phyloP scores from a whole-genome alignment of 192 early-diverging fungal species.

The Cladochytrium replicatum region DNA sequence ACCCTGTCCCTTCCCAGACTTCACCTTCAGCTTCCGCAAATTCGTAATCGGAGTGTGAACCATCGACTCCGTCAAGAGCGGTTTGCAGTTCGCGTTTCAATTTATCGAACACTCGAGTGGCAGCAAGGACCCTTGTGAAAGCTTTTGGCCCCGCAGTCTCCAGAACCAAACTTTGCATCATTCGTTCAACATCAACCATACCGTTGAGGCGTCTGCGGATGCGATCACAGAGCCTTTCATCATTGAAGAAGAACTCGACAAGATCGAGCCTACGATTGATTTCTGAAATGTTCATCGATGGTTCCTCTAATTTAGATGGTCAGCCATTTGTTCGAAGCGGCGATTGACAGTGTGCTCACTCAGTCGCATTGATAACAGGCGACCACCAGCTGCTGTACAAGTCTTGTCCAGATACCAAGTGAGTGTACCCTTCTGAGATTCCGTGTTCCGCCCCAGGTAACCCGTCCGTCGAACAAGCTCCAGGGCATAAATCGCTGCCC shows the following conservation, averaged over 20 bases:
- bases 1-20: too few relatives aligned
- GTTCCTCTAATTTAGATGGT: constrained; percentile 38
- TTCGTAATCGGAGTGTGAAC: too few relatives aligned
- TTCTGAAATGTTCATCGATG: constrained; percentile 47
- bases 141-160: not conserved
- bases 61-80: too few relatives aligned
- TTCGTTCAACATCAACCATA: not conserved
- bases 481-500: constrained; percentile 64
- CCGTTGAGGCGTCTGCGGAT: not conserved
- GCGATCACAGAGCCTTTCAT: too few relatives aligned
- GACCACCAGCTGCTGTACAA: constrained; percentile 64
- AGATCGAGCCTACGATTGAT: constrained; percentile 66
- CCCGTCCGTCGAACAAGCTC: constrained; percentile 57
- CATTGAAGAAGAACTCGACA: constrained; percentile 57
- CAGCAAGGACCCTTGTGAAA: not conserved
- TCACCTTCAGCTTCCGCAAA: too few relatives aligned
- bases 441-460: constrained; percentile 19
- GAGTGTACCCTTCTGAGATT: constrained; percentile 49
- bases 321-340: not conserved
- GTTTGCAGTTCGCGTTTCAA: too few relatives aligned
- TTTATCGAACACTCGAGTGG: not conserved
- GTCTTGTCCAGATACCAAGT: constrained; percentile 66
- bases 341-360: constrained; percentile 11
- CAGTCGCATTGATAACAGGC: constrained; percentile 63
- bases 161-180: not conserved